Percentiles rank a stretch among this genome's conserved stretches.
Evolutionary conservation across 2,329 filamentous ascomycete species (phyloP).

Genomic region (Blastomyces gilchristii): DNA sequence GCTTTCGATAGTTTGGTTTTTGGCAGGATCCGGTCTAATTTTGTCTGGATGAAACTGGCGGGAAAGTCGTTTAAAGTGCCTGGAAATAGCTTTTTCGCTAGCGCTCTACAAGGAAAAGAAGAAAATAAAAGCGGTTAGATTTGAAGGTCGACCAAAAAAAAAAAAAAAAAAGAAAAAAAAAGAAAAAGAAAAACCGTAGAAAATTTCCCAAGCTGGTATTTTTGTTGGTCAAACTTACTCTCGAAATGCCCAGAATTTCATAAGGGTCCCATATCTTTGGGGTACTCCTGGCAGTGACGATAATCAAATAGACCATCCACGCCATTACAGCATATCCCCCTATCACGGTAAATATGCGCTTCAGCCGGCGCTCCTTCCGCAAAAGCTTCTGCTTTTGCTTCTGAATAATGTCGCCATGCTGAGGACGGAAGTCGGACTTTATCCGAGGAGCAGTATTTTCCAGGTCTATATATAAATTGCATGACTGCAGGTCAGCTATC

Average conservation of each 20-base stretch:
- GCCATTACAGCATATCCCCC: conserved; percentile 74
- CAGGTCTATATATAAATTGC: conserved; percentile 42
- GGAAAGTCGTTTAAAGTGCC: conserved; percentile 76
- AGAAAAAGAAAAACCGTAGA: not conserved
- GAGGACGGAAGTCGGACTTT: conserved; percentile 66
- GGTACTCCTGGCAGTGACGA: conserved; percentile 59
- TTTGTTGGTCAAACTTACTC: conserved; percentile 43
- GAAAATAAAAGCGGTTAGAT: not conserved
- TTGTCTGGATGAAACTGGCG: conserved; percentile 90
- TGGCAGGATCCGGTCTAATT: conserved; percentile 65
- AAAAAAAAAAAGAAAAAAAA: not conserved
- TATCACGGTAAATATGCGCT: conserved; percentile 66
- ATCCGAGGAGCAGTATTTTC: conserved; percentile 75
- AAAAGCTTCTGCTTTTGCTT: conserved; percentile 74
- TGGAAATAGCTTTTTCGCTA: conserved; percentile 84
- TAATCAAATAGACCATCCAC: conserved; percentile 85
- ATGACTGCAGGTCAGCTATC: conserved; percentile 22
- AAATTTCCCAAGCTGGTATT: conserved; percentile 1
- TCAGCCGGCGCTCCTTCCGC: conserved; percentile 78
- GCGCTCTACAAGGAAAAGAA: conserved; percentile 49
- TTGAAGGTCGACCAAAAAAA: not conserved
- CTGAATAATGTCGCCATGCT: conserved; percentile 75
- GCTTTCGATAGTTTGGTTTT: conserved; percentile 78
- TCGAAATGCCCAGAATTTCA: conserved; percentile 77
- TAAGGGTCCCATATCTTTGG: conserved; percentile 94